phyloP scores from a whole-genome alignment of 441 rosid species.

The California macrophylla region DNA sequence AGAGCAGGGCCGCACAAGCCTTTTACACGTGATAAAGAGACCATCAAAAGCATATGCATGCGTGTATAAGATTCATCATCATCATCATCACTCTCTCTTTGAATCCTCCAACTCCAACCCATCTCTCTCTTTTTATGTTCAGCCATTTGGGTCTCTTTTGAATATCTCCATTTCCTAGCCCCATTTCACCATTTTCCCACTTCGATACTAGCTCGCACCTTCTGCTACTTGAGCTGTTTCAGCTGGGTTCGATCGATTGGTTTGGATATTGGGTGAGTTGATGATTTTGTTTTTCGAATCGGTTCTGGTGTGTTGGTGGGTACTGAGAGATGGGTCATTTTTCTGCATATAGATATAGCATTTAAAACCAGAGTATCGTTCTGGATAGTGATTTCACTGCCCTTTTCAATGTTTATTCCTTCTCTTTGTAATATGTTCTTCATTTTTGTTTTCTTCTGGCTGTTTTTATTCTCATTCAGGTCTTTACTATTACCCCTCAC shows the following conservation, averaged over 20 bases:
- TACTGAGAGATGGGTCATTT: not conserved
- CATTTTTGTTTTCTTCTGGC: slow-evolving; percentile 43
- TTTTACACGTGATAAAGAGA: slow-evolving; percentile 92
- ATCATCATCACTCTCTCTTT: slow-evolving; percentile 29
- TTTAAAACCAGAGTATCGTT: slow-evolving; percentile 19
- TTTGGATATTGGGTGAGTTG: slow-evolving; percentile 21
- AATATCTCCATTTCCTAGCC: slow-evolving; percentile 13
- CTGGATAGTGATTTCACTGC: slow-evolving; percentile 68
- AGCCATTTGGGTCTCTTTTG: slow-evolving; percentile 11
- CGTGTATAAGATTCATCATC: slow-evolving; percentile 72
- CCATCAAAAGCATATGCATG: slow-evolving; percentile 81
- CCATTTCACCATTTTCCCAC: not conserved
- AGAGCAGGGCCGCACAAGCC: slow-evolving; percentile 21
- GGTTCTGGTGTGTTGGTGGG: not conserved
- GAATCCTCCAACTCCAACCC: not conserved
- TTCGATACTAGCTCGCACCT: not conserved
- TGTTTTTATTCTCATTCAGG: slow-evolving; percentile 21
- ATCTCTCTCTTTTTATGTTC: not conserved
- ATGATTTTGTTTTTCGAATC: not conserved
- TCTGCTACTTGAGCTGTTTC: not conserved
- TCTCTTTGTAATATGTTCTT: slow-evolving; percentile 50
- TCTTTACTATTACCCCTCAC: slow-evolving; percentile 20
- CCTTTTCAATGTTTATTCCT: slow-evolving; percentile 90
- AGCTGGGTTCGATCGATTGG: not conserved
- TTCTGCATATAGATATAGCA: not conserved